These are phyloP conservation scores for Omphalea diandra DNA, from an alignment of 441 rosid genomes.

Conservation along the genomic window DNA sequence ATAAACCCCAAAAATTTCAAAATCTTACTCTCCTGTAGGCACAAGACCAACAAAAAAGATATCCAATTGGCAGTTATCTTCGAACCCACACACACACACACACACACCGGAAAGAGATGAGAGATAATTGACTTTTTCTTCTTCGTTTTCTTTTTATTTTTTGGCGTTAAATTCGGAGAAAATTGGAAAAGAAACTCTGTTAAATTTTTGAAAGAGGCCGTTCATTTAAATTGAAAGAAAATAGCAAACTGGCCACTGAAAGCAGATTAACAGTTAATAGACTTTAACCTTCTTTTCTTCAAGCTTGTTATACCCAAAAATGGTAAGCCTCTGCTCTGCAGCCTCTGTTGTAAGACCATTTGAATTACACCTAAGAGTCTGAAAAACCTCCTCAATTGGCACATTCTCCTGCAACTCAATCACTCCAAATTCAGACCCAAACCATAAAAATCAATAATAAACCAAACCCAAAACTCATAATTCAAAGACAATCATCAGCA, in stretches of 20 bases:
- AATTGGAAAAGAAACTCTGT: background rate
- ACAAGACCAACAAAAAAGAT: background rate
- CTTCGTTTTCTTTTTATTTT: no score
- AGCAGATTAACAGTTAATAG: background rate
- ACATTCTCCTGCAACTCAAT: constrained; percentile 46
- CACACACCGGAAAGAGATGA: background rate
- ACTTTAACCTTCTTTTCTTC: constrained; percentile 64
- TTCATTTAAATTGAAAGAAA: no score
- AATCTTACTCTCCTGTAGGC: constrained; percentile 78
- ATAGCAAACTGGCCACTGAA: background rate
- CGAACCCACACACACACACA: background rate
- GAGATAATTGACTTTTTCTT: background rate
- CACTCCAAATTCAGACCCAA: constrained; percentile 17
- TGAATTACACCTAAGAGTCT: constrained; percentile 58
- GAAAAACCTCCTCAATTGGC: constrained; percentile 75
- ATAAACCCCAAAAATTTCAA: constrained; percentile 86
- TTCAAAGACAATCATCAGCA: background rate
- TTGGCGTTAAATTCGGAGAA: background rate
- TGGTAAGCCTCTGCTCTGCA: constrained; percentile 54
- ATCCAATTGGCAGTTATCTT: background rate
- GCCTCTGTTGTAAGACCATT: constrained; percentile 58
- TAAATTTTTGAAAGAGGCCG: background rate
- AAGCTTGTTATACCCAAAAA: constrained; percentile 72
- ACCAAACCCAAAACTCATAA: background rate
- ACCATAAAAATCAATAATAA: constrained; percentile 11